Percentiles rank a stretch among this genome's conserved stretches.
These are phyloP conservation scores for Coprinellus micaceus DNA, from an alignment of 768 basidiomycete species.

Conservation along the genomic window DNA sequence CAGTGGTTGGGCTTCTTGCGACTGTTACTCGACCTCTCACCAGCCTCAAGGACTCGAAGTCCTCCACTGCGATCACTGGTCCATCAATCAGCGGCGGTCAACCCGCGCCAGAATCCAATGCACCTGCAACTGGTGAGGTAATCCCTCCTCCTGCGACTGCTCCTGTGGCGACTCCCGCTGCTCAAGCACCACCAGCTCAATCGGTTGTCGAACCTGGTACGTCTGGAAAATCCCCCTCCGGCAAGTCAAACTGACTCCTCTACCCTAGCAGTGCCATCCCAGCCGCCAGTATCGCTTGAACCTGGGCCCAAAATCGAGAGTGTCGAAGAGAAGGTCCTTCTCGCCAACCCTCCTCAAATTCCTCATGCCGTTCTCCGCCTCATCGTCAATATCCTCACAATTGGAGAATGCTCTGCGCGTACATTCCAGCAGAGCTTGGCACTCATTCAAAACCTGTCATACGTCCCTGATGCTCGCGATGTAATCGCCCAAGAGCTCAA, in stretches of 20 bases:
- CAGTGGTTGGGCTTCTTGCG: constrained; percentile 82
- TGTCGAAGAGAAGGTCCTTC: constrained; percentile 46
- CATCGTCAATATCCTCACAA: constrained; percentile 95
- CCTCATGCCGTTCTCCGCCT: constrained; percentile 81
- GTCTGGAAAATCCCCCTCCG: background rate
- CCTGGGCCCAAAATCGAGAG: constrained; percentile 27
- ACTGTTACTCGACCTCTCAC: constrained; percentile 83
- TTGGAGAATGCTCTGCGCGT: constrained; percentile 91
- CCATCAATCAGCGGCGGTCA: background rate
- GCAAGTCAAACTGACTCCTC: background rate
- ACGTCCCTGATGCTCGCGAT: constrained; percentile 84
- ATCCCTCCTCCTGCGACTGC: constrained; percentile 12
- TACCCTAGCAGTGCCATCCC: background rate
- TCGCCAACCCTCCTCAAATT: constrained; percentile 78
- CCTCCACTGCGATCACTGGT: background rate
- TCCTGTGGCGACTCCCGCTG: constrained; percentile 5
- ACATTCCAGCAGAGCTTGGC: constrained; percentile 94
- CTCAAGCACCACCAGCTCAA: background rate
- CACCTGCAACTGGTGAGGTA: constrained; percentile 11
- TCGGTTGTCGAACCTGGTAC: constrained; percentile 4
- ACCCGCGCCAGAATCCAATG: constrained; percentile 20
- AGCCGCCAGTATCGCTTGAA: constrained; percentile 9
- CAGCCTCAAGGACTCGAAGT: constrained; percentile 49
- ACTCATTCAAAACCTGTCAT: constrained; percentile 89
- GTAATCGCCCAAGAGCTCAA: constrained; percentile 87